Evolutionary conservation across 164 flowering plant species (phyloP), one percentile per base, ranked within the genome.

Genomic region (Vitis rotundifolia): DNA sequence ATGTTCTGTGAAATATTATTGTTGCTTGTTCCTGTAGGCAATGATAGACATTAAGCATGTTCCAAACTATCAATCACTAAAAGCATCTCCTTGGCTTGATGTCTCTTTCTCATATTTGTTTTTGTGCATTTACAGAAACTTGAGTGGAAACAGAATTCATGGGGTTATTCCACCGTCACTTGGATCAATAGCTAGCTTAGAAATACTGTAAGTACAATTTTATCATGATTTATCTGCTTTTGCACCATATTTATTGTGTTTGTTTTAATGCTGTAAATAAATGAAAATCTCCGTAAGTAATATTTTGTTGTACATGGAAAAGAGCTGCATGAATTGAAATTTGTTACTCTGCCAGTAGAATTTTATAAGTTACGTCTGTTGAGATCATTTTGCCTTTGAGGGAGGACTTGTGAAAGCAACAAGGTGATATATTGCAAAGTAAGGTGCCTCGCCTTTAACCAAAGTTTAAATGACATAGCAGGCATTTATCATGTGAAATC

Each of bases 81-180:
- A 37, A 52, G 18, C 15, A 57, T 64, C n/a, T 63, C 13, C 47
- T 11, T 37, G 16, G 22, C 69, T 63, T 72, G 44, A 37, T 68
- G 3, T 61, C 14, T 18, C 1, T 63, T 19, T 52, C 58, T 58
- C 7, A 16, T 68, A 16, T 68, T 64, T 50, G 26, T 9, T 70
- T 56, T 66, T 62, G 13, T 69, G 12, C 13, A 70, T 47, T 67
- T 53, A 9, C 82, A 95, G 99, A 83, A 93, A 95, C 81, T 73
- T 95, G 79, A 90, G 98, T 66, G 97, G 87, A 52, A 95, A 95
- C 77, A 84, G 86, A 85, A 90, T 95, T 64, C 87, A 62, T 60
- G 99, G 99, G 51, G 49, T 67, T 58, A 91, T 95, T 76, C 98
- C 99, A 53, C 70, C 87, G 54, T 82, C 92, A 28, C 80, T 93